Evolutionary conservation across 1,284 basidiomycete species (phyloP).

Genomic region (Bjerkandera adusta): DNA sequence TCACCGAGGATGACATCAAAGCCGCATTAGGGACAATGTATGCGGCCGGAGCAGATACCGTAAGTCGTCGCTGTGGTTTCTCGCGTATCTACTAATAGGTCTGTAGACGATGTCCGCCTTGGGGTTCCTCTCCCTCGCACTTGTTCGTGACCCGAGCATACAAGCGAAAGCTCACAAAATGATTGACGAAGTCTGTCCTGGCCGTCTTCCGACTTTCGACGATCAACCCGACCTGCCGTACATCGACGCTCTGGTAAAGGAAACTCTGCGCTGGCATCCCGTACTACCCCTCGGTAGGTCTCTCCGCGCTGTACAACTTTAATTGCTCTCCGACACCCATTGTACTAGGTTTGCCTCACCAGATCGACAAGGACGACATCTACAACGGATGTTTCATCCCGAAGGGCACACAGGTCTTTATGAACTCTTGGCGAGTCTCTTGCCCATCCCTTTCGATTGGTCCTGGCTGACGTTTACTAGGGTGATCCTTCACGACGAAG

Average conservation of each 20-base stretch:
- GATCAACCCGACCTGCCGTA: conserved; percentile 5
- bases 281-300: conserved; percentile 1
- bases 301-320: background rate
- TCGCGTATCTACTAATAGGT: background rate
- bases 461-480: background rate
- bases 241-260: conserved; percentile 8
- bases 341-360: background rate
- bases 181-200: conserved; percentile 5
- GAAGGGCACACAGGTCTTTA: conserved; percentile 1
- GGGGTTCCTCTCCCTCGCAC: conserved; percentile 5
- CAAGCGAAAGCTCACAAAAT: conserved; percentile 4
- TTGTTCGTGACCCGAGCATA: conserved; percentile 5
- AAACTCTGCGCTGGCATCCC: conserved; percentile 7
- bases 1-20: conserved; percentile 3
- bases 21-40: background rate
- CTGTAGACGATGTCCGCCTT: conserved; percentile 4
- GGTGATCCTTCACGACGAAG: conserved; percentile 8
- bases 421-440: conserved; percentile 3
- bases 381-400: conserved; percentile 7
- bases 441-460: background rate
- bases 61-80: background rate
- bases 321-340: background rate
- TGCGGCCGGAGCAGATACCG: conserved; percentile 6
- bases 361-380: background rate
- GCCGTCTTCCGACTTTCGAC: conserved; percentile 6